These are phyloP conservation scores for Aspergillus nidulans DNA, from an alignment of 495 filamentous ascomycete genomes.

Conservation along the genomic window DNA sequence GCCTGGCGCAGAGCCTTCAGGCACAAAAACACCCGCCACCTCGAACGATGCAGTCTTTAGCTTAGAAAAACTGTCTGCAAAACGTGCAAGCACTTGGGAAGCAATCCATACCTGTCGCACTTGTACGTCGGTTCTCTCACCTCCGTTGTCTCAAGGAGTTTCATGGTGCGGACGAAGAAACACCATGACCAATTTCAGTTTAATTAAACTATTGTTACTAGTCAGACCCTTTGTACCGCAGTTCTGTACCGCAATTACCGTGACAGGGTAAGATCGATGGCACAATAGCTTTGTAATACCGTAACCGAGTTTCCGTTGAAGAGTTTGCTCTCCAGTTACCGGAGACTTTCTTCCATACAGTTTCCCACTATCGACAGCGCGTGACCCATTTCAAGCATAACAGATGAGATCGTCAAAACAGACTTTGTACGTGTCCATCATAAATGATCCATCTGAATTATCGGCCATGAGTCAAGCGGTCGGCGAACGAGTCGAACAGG, in stretches of 20 bases:
- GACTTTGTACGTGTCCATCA: not conserved
- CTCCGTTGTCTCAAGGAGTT: conserved; percentile 2
- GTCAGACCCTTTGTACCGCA: not conserved
- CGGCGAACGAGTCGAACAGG: not conserved
- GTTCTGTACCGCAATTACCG: not conserved
- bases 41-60: not conserved
- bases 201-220: not conserved
- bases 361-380: not conserved
- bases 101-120: not conserved
- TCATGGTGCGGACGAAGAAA: not conserved
- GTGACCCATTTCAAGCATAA: not conserved
- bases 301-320: not conserved
- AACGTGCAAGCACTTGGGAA: not conserved
- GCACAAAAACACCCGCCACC: not conserved
- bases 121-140: not conserved
- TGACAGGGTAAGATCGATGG: not conserved
- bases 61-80: not conserved
- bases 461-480: not conserved
- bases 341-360: not conserved
- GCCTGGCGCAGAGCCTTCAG: conserved; percentile 8
- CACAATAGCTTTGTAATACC: not conserved
- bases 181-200: not conserved
- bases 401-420: not conserved
- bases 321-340: not conserved
- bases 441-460: not conserved